A percentile compares a stretch with the other conserved stretches of the same genome.
phyloP scores from a whole-genome alignment of 2,329 filamentous ascomycete species.

The Epichloe glyceriae region DNA sequence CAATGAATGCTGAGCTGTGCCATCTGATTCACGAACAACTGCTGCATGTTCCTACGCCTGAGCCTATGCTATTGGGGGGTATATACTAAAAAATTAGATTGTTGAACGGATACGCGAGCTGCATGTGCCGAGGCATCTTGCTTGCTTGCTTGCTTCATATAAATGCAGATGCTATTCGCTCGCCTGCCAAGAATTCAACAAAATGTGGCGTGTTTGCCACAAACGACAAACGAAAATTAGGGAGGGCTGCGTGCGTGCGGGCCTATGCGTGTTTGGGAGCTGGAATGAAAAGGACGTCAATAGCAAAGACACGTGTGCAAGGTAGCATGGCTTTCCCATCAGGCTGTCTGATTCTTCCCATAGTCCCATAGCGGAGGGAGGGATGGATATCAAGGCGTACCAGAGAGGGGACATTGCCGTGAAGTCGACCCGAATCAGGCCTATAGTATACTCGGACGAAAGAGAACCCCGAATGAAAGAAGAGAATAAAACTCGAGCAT shows the following conservation, averaged over 20 bases:
- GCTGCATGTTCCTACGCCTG: not conserved
- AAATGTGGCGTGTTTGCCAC: not conserved
- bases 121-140: not conserved
- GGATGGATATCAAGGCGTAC: not conserved
- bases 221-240: not conserved
- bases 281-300: not conserved
- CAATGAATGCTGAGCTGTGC: not conserved
- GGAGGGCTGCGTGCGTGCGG: not conserved
- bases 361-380: not conserved
- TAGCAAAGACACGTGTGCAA: not conserved
- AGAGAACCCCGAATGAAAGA: not conserved
- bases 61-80: not conserved
- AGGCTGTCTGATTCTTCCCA: not conserved
- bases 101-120: slow-evolving; percentile 5
- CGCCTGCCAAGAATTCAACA: not conserved
- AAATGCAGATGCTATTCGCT: not conserved
- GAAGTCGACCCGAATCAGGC: not conserved
- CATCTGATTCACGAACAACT: not conserved
- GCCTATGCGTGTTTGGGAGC: not conserved
- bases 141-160: not conserved
- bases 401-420: too few species aligned
- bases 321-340: not conserved
- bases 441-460: not conserved
- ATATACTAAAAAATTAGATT: slow-evolving; percentile 17
- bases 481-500: not conserved